Conservation (phyloP, 345 rosid genomes). For the Salix caprea region DNA sequence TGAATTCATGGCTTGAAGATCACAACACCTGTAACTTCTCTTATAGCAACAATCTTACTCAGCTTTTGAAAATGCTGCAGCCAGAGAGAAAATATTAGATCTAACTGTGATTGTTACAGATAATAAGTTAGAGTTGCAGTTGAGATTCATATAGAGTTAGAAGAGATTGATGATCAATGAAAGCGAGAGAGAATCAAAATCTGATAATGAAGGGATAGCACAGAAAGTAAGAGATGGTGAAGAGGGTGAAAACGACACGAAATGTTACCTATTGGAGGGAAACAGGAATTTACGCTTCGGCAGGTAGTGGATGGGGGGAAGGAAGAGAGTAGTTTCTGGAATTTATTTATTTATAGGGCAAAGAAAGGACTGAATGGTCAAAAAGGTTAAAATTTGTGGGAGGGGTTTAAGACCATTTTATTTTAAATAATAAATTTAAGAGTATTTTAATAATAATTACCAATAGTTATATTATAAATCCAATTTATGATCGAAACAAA, state of each 20-base stretch:
- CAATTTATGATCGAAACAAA: no score
- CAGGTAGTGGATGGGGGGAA: not conserved
- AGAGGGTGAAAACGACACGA: not conserved
- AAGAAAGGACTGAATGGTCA: no score
- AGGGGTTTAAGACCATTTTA: no score
- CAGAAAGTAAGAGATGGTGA: not conserved
- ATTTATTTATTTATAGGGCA: no score
- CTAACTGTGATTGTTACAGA: not conserved
- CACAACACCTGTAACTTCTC: conserved; percentile 5
- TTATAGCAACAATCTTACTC: not conserved
- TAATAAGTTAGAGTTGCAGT: not conserved
- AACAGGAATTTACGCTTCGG: conserved; percentile 7
- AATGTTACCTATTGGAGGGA: conserved; percentile 19
- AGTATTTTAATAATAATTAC: no score
- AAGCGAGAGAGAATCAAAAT: conserved; percentile 16
- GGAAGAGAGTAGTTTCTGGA: not conserved
- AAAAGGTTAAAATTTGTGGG: no score
- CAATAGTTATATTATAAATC: no score
- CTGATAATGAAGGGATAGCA: not conserved
- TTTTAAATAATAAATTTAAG: no score
- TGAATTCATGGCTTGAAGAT: conserved; percentile 43
- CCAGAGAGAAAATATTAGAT: not conserved
- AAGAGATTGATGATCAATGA: not conserved
- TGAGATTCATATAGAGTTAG: not conserved
- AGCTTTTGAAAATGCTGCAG: not conserved